These are phyloP conservation scores for Epichloe amarillans DNA, from an alignment of 2,329 filamentous ascomycete species.

Conservation along the genomic window DNA sequence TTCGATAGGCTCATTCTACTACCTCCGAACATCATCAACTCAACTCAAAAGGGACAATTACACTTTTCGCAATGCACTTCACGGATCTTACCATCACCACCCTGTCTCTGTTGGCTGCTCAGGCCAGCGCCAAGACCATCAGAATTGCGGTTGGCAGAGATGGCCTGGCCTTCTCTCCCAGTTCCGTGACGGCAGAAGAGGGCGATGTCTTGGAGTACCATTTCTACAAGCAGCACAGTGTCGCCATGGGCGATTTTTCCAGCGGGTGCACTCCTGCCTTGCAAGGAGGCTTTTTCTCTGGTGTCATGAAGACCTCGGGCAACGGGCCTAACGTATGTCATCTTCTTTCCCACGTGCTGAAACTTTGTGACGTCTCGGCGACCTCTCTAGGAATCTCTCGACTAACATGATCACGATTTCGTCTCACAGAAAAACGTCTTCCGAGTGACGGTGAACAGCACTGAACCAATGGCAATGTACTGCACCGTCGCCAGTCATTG, in stretches of 20 bases:
- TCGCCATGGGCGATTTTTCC: conserved; percentile 32
- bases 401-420: conserved; percentile 1
- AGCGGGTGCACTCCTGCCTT: conserved; percentile 30
- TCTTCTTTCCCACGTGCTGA: background rate
- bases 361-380: background rate
- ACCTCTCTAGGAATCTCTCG: background rate
- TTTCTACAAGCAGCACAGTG: conserved; percentile 33
- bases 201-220: conserved; percentile 38
- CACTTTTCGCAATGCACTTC: conserved; percentile 8
- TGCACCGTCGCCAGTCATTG: conserved; percentile 16
- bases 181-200: conserved; percentile 21
- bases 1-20: background rate
- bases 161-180: conserved; percentile 24
- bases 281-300: conserved; percentile 7
- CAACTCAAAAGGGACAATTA: too few relatives aligned
- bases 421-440: conserved; percentile 8
- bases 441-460: conserved; percentile 16
- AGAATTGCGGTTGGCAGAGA: conserved; percentile 29
- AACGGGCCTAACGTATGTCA: conserved; percentile 1
- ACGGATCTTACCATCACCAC: conserved; percentile 3
- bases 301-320: conserved; percentile 2
- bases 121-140: conserved; percentile 15
- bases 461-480: conserved; percentile 19
- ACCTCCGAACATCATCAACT: too few relatives aligned
- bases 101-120: conserved; percentile 8